These are phyloP conservation scores for Casaregolazyma lundiana DNA, from an alignment of 1,139 yeast genomes.

Conservation along the genomic window DNA sequence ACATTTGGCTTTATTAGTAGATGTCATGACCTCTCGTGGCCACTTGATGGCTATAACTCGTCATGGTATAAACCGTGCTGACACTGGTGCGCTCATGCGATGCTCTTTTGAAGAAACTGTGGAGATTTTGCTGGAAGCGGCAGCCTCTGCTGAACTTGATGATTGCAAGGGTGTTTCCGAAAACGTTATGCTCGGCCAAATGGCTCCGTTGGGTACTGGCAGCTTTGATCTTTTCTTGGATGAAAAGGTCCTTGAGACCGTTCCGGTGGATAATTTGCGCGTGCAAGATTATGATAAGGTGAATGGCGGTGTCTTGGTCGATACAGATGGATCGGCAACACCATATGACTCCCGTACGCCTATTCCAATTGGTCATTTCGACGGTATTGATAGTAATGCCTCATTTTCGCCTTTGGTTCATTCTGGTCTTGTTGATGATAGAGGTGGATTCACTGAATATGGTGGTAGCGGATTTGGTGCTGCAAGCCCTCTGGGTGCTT, in stretches of 20 bases:
- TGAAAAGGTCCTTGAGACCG: slow-evolving; percentile 72
- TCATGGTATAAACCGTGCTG: slow-evolving; percentile 98
- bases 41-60: slow-evolving; percentile 98
- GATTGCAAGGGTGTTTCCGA: slow-evolving; percentile 99
- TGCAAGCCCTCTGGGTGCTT: slow-evolving; percentile 51
- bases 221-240: slow-evolving; percentile 95
- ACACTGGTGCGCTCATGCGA: slow-evolving; percentile 98
- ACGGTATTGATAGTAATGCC: slow-evolving; percentile 66
- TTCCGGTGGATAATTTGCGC: slow-evolving; percentile 46
- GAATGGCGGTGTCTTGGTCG: slow-evolving; percentile 40
- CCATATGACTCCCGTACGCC: slow-evolving; percentile 84
- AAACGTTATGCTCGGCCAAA: slow-evolving; percentile 94
- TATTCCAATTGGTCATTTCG: slow-evolving; percentile 63
- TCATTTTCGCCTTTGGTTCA: slow-evolving; percentile 88
- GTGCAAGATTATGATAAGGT: slow-evolving; percentile 24
- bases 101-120: slow-evolving; percentile 99
- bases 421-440: slow-evolving; percentile 72
- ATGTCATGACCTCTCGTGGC: slow-evolving; percentile 98
- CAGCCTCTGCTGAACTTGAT: slow-evolving; percentile 95
- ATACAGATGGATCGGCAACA: slow-evolving; percentile 80
- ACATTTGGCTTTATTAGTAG: slow-evolving; percentile 95
- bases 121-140: slow-evolving; percentile 95
- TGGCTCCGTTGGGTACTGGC: slow-evolving; percentile 99
- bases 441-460: slow-evolving; percentile 92
- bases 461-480: slow-evolving; percentile 49